These are phyloP conservation scores for Alectoria sarmentosa DNA, from an alignment of 495 filamentous ascomycete genomes.

Conservation along the genomic window DNA sequence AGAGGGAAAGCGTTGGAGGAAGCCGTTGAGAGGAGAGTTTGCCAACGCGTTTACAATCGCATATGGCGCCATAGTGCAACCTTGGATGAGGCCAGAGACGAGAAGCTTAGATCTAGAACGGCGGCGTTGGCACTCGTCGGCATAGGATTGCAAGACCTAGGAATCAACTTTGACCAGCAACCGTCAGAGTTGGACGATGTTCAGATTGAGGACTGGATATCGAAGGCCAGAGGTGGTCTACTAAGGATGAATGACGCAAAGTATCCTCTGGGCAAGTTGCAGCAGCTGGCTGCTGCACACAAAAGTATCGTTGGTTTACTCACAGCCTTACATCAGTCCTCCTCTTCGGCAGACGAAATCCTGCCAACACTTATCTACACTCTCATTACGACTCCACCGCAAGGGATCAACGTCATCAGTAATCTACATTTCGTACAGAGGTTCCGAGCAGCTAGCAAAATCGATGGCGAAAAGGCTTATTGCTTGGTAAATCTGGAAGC, in stretches of 20 bases:
- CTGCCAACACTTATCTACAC: conserved; percentile 94
- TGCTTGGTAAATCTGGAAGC: conserved; percentile 96
- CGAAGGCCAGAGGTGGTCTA: conserved; percentile 64
- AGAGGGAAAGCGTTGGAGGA: conserved; percentile 78
- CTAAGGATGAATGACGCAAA: conserved; percentile 78
- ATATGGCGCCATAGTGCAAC: conserved; percentile 89
- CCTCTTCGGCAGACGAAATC: conserved; percentile 94
- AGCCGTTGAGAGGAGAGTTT: conserved; percentile 81
- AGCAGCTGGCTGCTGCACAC: conserved; percentile 78
- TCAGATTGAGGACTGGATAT: conserved; percentile 65
- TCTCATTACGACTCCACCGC: conserved; percentile 80
- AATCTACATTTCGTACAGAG: conserved; percentile 90
- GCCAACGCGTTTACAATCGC: conserved; percentile 76
- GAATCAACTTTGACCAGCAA: conserved; percentile 59
- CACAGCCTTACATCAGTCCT: conserved; percentile 65
- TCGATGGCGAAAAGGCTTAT: conserved; percentile 91
- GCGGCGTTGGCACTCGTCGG: conserved; percentile 85
- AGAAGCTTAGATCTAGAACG: conserved; percentile 89
- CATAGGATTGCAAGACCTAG: conserved; percentile 79
- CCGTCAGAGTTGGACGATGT: conserved; percentile 40
- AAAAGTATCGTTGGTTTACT: conserved; percentile 92
- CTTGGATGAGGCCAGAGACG: conserved; percentile 90
- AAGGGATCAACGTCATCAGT: conserved; percentile 83
- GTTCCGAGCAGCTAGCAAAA: conserved; percentile 77
- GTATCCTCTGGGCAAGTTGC: conserved; percentile 86